These are phyloP conservation scores for Pigoraptor vietnamica DNA, from an alignment of 78 protist genomes.

Conservation along the genomic window DNA sequence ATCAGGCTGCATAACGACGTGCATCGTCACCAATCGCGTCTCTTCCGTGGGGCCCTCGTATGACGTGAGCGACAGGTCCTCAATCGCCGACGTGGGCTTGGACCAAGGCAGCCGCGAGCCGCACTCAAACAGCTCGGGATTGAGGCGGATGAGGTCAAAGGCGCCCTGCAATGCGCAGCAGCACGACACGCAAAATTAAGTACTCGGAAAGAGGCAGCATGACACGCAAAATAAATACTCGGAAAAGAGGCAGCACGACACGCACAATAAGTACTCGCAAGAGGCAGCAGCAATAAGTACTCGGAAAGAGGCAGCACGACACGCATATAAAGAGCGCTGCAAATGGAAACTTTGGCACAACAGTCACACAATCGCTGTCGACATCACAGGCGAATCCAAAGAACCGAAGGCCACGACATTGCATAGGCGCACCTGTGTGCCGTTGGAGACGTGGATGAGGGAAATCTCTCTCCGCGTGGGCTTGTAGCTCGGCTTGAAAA, in stretches of 20 bases:
- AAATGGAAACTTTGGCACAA: no score
- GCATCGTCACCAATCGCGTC: neutral
- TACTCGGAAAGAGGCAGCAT: no score
- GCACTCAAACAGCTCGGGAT: neutral
- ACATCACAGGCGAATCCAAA: no score
- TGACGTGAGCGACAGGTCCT: neutral
- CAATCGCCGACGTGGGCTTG: neutral
- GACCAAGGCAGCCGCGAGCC: neutral
- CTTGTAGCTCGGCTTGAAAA: neutral
- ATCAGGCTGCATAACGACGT: neutral
- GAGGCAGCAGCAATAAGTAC: no score
- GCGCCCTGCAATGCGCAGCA: neutral
- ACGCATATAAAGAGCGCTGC: no score
- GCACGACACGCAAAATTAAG: neutral
- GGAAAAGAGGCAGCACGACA: no score
- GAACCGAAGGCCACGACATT: no score
- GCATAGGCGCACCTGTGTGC: neutral
- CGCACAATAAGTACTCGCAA: no score
- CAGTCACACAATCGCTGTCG: no score
- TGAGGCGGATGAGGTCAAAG: neutral
- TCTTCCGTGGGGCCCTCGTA: neutral
- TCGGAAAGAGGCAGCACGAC: no score
- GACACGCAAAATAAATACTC: no score
- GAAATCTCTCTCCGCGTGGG: neutral
- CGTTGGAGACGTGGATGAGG: neutral